phyloP scores from a whole-genome alignment of 345 rosid species.

The Balakata baccata region DNA sequence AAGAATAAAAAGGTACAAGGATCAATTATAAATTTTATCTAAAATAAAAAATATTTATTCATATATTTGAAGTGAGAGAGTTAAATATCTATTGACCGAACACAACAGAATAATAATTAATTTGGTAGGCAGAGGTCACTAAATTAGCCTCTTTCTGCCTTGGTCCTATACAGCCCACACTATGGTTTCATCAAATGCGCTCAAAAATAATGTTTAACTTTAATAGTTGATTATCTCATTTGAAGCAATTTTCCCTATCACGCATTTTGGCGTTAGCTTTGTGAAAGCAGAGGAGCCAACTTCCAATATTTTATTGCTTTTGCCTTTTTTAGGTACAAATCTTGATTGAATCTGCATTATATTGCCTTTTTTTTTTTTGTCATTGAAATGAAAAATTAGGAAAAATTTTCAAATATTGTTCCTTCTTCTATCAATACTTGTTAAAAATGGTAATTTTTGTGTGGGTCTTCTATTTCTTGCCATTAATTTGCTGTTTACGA shows the following conservation, averaged over 20 bases:
- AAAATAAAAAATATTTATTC: no score
- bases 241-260: neutral
- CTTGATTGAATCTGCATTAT: neutral
- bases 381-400: neutral
- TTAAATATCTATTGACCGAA: no score
- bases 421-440: neutral
- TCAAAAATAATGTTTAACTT: no score
- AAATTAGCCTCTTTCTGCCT: no score
- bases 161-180: no score
- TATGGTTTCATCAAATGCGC: no score
- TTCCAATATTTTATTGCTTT: neutral
- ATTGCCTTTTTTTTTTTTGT: neutral
- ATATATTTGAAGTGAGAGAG: no score
- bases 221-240: neutral
- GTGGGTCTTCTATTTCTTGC: neutral
- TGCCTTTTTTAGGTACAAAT: neutral
- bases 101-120: no score
- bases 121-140: no score
- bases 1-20: no score
- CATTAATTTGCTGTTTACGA: neutral
- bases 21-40: no score
- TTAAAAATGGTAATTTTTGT: neutral
- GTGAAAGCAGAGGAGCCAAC: neutral
- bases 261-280: neutral
- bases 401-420: neutral